phyloP scores from a whole-genome alignment of 1,139 yeast genomes.

The Arxiozyma slooffiae region DNA sequence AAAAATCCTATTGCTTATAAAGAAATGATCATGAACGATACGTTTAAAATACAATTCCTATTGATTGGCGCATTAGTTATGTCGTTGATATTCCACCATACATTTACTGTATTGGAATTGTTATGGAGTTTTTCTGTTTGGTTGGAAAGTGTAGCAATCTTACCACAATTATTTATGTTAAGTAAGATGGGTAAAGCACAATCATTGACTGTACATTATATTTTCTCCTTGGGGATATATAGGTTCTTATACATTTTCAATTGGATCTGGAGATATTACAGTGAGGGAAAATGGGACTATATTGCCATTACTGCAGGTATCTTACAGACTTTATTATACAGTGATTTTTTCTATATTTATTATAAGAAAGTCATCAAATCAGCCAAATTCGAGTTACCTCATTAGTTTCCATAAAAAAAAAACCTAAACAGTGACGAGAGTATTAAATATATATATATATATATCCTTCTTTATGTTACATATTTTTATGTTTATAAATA shows the following conservation, averaged over 20 bases:
- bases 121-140: slow-evolving; percentile 72
- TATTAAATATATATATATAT: not conserved
- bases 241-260: slow-evolving; percentile 85
- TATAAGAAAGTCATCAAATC: slow-evolving; percentile 78
- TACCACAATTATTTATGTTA: slow-evolving; percentile 85
- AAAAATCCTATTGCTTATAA: slow-evolving; percentile 44
- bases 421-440: not conserved
- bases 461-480: slow-evolving; percentile 6
- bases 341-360: slow-evolving; percentile 91
- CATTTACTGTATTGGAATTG: slow-evolving; percentile 52
- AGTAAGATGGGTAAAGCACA: slow-evolving; percentile 88
- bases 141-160: slow-evolving; percentile 83
- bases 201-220: slow-evolving; percentile 79
- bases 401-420: slow-evolving; percentile 29
- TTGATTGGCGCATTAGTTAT: slow-evolving; percentile 52
- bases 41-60: slow-evolving; percentile 67
- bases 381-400: slow-evolving; percentile 70
- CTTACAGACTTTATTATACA: slow-evolving; percentile 75
- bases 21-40: slow-evolving; percentile 55
- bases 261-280: slow-evolving; percentile 81
- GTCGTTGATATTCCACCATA: slow-evolving; percentile 57
- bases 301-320: slow-evolving; percentile 72
- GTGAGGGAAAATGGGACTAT: slow-evolving; percentile 60
- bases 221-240: slow-evolving; percentile 84
- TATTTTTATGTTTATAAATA: slow-evolving; percentile 2